Conservation (phyloP, 805 yeast genomes). For the Lipomyces kockii region DNA sequence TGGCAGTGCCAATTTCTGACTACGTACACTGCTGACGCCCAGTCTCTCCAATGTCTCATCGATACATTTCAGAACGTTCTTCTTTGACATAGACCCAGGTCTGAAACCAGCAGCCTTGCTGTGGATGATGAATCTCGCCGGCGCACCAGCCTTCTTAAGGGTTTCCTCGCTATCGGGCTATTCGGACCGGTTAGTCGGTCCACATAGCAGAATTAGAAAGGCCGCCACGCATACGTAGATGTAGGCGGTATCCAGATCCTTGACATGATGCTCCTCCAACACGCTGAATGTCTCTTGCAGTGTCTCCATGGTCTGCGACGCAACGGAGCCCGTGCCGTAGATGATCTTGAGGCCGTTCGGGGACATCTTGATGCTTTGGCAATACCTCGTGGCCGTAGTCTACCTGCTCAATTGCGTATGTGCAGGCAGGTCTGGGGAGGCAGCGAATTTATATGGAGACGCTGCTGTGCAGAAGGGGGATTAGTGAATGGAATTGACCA, state of each 20-base stretch:
- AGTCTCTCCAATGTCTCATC: slow-evolving; percentile 31
- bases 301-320: slow-evolving; percentile 11
- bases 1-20: too few relatives aligned
- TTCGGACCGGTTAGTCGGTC: too few relatives aligned
- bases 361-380: too few relatives aligned
- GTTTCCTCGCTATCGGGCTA: slow-evolving; percentile 32
- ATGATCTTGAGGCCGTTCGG: slow-evolving; percentile 11
- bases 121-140: slow-evolving; percentile 28
- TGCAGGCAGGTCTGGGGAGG: too few relatives aligned
- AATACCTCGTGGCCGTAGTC: too few relatives aligned
- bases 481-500: too few relatives aligned
- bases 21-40: slow-evolving; percentile 13
- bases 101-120: slow-evolving; percentile 36
- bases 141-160: slow-evolving; percentile 31
- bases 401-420: too few relatives aligned
- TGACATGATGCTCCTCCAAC: slow-evolving; percentile 27
- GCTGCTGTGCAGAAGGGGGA: too few relatives aligned
- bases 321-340: slow-evolving; percentile 20
- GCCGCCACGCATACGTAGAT: slow-evolving; percentile 16
- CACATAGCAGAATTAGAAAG: too few relatives aligned
- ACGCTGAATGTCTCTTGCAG: slow-evolving; percentile 7
- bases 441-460: too few relatives aligned
- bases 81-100: slow-evolving; percentile 24
- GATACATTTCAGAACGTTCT: slow-evolving; percentile 28
- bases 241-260: slow-evolving; percentile 39